These are phyloP conservation scores for Acanthamoeba healyi DNA, from an alignment of 208 protist genomes.

Conservation along the genomic window DNA sequence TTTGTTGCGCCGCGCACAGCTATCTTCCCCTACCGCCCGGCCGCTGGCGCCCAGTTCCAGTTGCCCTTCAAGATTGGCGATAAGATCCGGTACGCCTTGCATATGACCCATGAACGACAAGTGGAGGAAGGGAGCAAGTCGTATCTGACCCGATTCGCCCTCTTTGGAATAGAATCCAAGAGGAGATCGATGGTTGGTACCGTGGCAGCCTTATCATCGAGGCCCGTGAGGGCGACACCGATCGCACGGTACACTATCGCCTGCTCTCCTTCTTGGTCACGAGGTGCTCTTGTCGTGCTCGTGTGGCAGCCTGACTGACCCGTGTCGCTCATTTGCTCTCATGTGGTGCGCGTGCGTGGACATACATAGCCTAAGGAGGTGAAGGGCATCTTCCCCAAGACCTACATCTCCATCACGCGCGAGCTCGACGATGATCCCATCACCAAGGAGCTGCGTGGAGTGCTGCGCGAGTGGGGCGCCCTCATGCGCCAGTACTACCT, in stretches of 20 bases:
- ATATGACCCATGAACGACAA: no score
- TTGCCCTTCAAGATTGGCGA: constrained; percentile 71
- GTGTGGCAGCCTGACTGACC: no score
- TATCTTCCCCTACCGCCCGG: constrained; percentile 53
- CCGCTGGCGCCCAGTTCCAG: constrained; percentile 54
- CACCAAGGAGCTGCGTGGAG: constrained; percentile 71
- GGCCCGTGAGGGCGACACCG: background rate
- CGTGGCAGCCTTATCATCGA: constrained; percentile 63
- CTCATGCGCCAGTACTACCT: constrained; percentile 75
- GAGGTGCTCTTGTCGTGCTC: no score
- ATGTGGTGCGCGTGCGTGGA: no score
- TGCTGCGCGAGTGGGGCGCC: constrained; percentile 70
- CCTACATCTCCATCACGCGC: constrained; percentile 49
- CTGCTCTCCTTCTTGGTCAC: background rate
- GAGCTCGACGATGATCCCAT: constrained; percentile 66
- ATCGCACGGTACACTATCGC: constrained; percentile 18
- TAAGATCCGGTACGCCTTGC: constrained; percentile 35
- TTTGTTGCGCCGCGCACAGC: background rate
- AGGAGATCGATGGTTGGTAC: constrained; percentile 76
- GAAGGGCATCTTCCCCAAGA: constrained; percentile 78
- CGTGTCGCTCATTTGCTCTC: background rate
- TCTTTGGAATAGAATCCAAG: constrained; percentile 51
- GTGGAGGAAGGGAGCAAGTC: background rate
- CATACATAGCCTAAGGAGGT: constrained; percentile 48
- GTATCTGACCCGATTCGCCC: background rate